These are phyloP conservation scores for Rhododendron ferrugineum DNA, from an alignment of 148 eudicot genomes.

Conservation along the genomic window DNA sequence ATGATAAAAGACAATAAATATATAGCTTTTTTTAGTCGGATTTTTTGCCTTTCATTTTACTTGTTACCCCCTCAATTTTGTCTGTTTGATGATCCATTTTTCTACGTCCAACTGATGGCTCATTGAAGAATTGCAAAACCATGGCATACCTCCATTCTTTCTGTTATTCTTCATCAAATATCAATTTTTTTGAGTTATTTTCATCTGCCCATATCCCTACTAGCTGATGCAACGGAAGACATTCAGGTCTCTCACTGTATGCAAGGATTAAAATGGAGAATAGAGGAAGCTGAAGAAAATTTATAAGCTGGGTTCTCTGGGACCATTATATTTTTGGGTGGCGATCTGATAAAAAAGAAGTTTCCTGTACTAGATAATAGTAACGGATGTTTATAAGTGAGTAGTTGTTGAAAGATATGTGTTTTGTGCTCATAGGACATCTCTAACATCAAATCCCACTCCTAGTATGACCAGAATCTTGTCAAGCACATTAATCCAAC, in stretches of 20 bases:
- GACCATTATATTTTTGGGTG: background rate
- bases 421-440: background rate
- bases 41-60: background rate
- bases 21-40: background rate
- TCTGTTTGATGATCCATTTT: background rate
- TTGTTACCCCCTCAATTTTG: background rate
- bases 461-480: background rate
- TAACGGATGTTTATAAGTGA: background rate
- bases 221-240: background rate
- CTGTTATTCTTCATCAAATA: background rate
- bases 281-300: slow-evolving; percentile 1
- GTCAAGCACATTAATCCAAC: background rate
- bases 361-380: background rate
- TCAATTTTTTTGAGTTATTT: background rate
- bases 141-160: background rate
- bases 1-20: background rate
- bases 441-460: background rate
- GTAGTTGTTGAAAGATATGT: background rate
- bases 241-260: background rate
- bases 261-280: background rate
- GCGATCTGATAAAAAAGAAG: background rate
- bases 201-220: background rate
- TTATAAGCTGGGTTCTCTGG: background rate
- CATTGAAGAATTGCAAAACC: background rate
- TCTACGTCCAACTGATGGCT: background rate